phyloP scores from a whole-genome alignment of 768 basidiomycete species.

The Glaciozyma antarctica region DNA sequence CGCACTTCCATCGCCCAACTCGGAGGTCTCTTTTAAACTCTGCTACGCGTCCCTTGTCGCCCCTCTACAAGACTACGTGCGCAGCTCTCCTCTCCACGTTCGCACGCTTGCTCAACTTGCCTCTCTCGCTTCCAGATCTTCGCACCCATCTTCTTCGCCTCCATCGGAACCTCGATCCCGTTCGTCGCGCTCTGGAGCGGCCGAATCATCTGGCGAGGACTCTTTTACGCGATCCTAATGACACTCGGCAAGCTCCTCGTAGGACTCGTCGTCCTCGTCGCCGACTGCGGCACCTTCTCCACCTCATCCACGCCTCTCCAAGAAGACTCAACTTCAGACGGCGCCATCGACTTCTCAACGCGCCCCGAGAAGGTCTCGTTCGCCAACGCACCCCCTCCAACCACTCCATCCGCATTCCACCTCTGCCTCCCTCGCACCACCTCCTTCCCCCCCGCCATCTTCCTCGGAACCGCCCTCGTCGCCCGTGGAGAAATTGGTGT shows the following conservation, averaged over 20 bases:
- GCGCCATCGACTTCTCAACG: neutral
- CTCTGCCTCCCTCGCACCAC: neutral
- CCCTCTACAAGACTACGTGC: slow-evolving; percentile 40
- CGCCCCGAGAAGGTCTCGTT: neutral
- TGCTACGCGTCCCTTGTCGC: slow-evolving; percentile 42
- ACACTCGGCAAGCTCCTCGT: slow-evolving; percentile 48
- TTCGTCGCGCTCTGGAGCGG: slow-evolving; percentile 44
- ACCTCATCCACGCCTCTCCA: neutral
- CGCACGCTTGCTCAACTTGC: neutral
- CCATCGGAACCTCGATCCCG: slow-evolving; percentile 52
- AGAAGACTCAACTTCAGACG: neutral
- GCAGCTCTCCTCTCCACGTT: neutral
- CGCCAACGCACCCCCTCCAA: neutral
- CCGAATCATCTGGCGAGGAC: slow-evolving; percentile 48
- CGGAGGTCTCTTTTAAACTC: slow-evolving; percentile 20
- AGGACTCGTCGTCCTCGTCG: slow-evolving; percentile 43
- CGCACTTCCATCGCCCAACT: slow-evolving; percentile 34
- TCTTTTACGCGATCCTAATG: slow-evolving; percentile 55
- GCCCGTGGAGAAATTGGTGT: slow-evolving; percentile 62
- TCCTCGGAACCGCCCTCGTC: slow-evolving; percentile 55
- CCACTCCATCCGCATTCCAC: neutral
- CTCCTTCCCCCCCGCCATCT: slow-evolving; percentile 5
- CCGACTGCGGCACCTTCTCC: slow-evolving; percentile 7
- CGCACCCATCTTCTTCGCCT: slow-evolving; percentile 57
- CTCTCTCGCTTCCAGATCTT: slow-evolving; percentile 39